These are phyloP conservation scores for Fragaria ananassa DNA, from an alignment of 306 rosid species.

Conservation along the genomic window DNA sequence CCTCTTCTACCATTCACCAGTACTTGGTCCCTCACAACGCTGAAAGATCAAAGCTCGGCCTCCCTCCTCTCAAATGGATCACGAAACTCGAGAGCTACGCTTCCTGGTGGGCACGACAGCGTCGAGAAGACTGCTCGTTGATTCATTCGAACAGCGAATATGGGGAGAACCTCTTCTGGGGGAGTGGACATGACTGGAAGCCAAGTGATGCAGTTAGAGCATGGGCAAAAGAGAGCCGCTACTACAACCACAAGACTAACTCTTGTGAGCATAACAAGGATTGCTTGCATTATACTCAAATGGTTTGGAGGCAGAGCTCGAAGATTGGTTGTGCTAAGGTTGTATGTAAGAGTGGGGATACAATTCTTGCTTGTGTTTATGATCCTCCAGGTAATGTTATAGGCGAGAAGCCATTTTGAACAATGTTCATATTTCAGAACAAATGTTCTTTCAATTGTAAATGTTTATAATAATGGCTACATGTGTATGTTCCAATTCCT, in stretches of 20 bases:
- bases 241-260: constrained; percentile 19
- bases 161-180: constrained; percentile 36
- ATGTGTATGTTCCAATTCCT: not conserved
- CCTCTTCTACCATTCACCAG: constrained; percentile 12
- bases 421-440: not conserved
- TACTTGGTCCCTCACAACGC: constrained; percentile 29
- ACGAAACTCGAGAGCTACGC: constrained; percentile 21
- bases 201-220: constrained; percentile 30
- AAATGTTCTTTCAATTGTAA: not conserved
- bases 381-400: constrained; percentile 32
- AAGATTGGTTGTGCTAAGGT: constrained; percentile 29
- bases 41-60: constrained; percentile 28
- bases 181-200: constrained; percentile 30
- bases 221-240: constrained; percentile 30
- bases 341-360: constrained; percentile 23
- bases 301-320: constrained; percentile 26
- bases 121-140: constrained; percentile 30
- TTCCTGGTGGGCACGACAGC: constrained; percentile 22
- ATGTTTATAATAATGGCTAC: not conserved
- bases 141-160: constrained; percentile 26
- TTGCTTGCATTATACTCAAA: constrained; percentile 33
- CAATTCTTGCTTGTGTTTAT: constrained; percentile 25
- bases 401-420: constrained; percentile 31
- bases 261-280: constrained; percentile 25
- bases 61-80: constrained; percentile 35